Evolutionary conservation across 371 early-diverging fungal species (phyloP).

Genomic region (Mucor racemosus): DNA sequence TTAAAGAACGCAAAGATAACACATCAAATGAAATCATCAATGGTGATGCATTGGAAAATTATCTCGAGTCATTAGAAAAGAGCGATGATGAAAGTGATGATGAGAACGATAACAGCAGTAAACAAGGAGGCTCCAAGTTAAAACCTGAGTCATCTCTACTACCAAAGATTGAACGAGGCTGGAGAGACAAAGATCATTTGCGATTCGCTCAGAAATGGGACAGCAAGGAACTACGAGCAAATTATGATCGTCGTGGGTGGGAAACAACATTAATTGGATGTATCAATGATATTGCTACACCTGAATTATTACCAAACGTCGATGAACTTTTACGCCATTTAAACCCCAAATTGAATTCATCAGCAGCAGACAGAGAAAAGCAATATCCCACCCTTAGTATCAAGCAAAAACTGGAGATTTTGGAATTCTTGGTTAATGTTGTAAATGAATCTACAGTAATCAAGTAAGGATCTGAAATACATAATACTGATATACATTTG

Average conservation of each 20-base stretch:
- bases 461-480: conserved; percentile 32
- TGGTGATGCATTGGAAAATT: conserved; percentile 38
- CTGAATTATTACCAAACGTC: conserved; percentile 43
- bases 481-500: not conserved
- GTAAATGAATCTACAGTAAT: conserved; percentile 51
- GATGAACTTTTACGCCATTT: conserved; percentile 45
- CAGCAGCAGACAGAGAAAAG: conserved; percentile 48
- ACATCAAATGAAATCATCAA: conserved; percentile 40
- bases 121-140: conserved; percentile 7
- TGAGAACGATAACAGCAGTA: conserved; percentile 1
- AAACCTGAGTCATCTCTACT: conserved; percentile 12
- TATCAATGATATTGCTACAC: conserved; percentile 52
- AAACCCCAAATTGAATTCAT: conserved; percentile 40
- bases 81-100: conserved; percentile 15
- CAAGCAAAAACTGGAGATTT: conserved; percentile 46
- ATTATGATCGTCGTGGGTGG: conserved; percentile 50
- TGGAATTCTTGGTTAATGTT: conserved; percentile 44
- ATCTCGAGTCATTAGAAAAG: conserved; percentile 32
- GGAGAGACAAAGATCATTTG: conserved; percentile 45
- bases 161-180: conserved; percentile 38
- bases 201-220: conserved; percentile 47
- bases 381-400: conserved; percentile 44
- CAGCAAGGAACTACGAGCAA: conserved; percentile 36
- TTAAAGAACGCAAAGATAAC: conserved; percentile 49
- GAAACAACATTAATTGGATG: conserved; percentile 51